These are phyloP conservation scores for Pyrenochaeta sp. DNA, from an alignment of 2,329 filamentous ascomycete species.

Conservation along the genomic window DNA sequence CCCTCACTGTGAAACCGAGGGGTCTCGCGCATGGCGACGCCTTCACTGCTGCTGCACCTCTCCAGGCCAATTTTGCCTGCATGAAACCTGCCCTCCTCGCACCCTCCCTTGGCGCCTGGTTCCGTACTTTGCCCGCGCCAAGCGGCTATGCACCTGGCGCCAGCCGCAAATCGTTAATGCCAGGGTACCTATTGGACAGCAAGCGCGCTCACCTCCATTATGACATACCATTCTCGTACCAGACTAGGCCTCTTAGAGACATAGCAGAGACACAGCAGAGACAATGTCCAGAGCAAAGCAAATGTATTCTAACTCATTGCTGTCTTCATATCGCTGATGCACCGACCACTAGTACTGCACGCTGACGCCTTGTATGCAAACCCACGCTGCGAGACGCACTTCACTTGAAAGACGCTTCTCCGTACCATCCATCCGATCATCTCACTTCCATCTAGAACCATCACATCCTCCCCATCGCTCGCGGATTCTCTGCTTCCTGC, in stretches of 20 bases:
- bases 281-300: no score
- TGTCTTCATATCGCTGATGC: no score
- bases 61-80: background rate
- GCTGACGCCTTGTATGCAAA: conserved; percentile 14
- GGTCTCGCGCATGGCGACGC: no score
- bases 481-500: conserved; percentile 81
- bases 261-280: no score
- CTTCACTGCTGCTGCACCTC: background rate
- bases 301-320: no score
- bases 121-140: conserved; percentile 1
- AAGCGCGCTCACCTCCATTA: conserved; percentile 10
- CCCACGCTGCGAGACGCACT: conserved; percentile 2
- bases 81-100: background rate
- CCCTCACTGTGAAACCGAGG: conserved; percentile 4
- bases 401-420: no score
- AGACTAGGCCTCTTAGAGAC: no score
- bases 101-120: background rate
- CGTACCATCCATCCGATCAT: no score
- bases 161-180: conserved; percentile 2
- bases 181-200: conserved; percentile 11
- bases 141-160: background rate
- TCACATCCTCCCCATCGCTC: conserved; percentile 70
- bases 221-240: conserved; percentile 3
- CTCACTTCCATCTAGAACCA: no score
- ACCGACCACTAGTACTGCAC: background rate